Evolutionary conservation across 83 land plant species (phyloP).

Genomic region (Isoetes engelmannii): DNA sequence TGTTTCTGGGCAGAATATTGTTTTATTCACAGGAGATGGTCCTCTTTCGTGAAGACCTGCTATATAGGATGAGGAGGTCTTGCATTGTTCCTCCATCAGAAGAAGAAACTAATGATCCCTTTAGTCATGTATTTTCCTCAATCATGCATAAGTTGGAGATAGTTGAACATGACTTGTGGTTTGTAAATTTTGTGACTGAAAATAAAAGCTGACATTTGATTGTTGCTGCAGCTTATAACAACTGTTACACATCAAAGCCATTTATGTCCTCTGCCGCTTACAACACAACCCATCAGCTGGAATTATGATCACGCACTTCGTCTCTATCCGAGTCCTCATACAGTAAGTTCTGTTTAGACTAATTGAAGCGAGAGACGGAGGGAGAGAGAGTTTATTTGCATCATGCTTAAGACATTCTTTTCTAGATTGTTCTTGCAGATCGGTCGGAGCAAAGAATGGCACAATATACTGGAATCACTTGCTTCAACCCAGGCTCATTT

Average conservation of each 20-base stretch:
- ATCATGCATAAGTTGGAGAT: too few species aligned
- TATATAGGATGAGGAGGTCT: slow-evolving; percentile 85
- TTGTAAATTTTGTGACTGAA: too few species aligned
- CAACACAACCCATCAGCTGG: slow-evolving; percentile 91
- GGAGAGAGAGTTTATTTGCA: too few species aligned
- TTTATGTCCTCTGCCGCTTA: slow-evolving; percentile 93
- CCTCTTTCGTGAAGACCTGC: slow-evolving; percentile 83
- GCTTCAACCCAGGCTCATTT: slow-evolving; percentile 97
- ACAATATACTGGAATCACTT: slow-evolving; percentile 82
- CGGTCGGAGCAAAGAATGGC: slow-evolving; percentile 76
- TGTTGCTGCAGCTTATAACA: slow-evolving; percentile 94
- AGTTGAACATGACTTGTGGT: too few species aligned
- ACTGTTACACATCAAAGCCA: slow-evolving; percentile 96
- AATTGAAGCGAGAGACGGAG: too few species aligned
- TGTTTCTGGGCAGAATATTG: slow-evolving; percentile 50
- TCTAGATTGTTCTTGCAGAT: slow-evolving; percentile 89
- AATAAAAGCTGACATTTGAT: too few species aligned
- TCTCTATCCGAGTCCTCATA: slow-evolving; percentile 89
- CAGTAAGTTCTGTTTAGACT: slow-evolving; percentile 41
- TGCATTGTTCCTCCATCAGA: slow-evolving; percentile 76
- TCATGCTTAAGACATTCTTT: too few species aligned
- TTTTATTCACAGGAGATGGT: slow-evolving; percentile 93
- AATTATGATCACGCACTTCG: slow-evolving; percentile 84
- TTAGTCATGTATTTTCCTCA: slow-evolving; percentile 75
- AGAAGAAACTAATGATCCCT: slow-evolving; percentile 90